Evolutionary conservation across 106 monocot genomes (phyloP), one percentile per base, ranked within the genome.

Genomic region (Posidonia australis): DNA sequence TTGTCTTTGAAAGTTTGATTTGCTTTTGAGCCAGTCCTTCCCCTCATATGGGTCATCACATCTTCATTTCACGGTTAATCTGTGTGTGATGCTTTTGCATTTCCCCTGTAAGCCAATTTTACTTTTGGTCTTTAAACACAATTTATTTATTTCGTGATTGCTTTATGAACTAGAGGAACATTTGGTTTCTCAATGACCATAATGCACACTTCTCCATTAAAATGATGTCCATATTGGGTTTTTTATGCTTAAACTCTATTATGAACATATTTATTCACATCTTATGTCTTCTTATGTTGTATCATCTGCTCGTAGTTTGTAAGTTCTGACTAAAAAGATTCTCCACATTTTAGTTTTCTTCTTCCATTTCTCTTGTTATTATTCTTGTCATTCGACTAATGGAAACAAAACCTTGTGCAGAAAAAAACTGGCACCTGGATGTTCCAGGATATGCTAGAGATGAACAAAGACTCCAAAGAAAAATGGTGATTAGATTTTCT

Each of bases 391-490:
- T 23, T 11, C 13, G 5, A 17, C 14, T 62, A 47, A 64, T 46
- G 13, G 13, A 64, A 25, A 24, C 24, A 25, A 46, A 45, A 70
- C 12, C 19, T 55, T 27, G 13, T 43, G 41, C 64, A 73, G 73
- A 73, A 56, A 73, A 66, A 57, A 73, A 73, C 45, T 73, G 54
- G 46, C 55, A 58, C n/a, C 36, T 73, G 65, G 65, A 66, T 1
- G 58, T 73, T 57, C 73, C 65, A 23, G 73, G 73, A 19, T 73
- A 57, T 29, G 42, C 64, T 3, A 58, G 16, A 31, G 72, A 66
- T 24, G 71, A 72, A 3, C 64, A 73, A 22, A 58, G 51, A 28
- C 57, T 44, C 1, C 56, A 73, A 54, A 73, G 54, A 31, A 59
- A 65, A 58, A 44, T 36, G 73, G 73, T 65, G 13, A 64, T 3